Base-by-base conservation (phyloP, 116 monocot species). In the Dioscorea cayenensis region DNA sequence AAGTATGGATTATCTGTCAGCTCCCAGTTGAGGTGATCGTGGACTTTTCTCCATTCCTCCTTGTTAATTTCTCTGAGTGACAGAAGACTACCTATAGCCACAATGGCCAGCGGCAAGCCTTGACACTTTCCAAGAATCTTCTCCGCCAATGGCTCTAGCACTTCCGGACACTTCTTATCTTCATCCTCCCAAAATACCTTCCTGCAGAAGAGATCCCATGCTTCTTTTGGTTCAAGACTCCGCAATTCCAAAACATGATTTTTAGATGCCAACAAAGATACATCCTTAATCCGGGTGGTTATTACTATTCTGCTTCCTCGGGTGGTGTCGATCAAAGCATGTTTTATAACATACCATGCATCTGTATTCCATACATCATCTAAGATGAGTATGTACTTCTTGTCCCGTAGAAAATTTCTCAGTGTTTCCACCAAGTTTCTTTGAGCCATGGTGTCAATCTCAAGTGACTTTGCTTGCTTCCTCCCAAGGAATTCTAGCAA, bases 41-140 rank as follows among this genome's bases (percentile, higher is more conserved):
- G 49, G 6, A 82, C 28, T 14, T 68, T 63, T 3, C 49, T 36
- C 85, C 85, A 85, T 20, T 62, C 81, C 2, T 1, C 3, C 25
- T 73, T 66, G 2, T 22, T 71, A 2, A 36, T 60, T 27, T 66
- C 69, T 70, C 60, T 69, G 14, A 55, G 20, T 2, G 76, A 72
- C n/a, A 78, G 28, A 1, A 84, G 36, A 32, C 73, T 67, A 0
- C 73, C 84, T 18, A 73, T 29, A 5, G 83, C 18, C 14, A 84
- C 76, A 60, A 78, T 81, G 16, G 80, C 80, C 19, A 80, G 59
- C 21, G 79, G 79, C 55, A 79, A 59, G 64, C 79, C 73, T 48
- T 28, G 51, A 38, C 79, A 79, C 43, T 71, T 74, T 8, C 28
- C 36, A 1, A 75, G 25, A 13, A 75, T 80, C 6, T 60, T 62